Evolutionary conservation across 768 basidiomycete species (phyloP).

Genomic region (Pulveroboletus sp.): DNA sequence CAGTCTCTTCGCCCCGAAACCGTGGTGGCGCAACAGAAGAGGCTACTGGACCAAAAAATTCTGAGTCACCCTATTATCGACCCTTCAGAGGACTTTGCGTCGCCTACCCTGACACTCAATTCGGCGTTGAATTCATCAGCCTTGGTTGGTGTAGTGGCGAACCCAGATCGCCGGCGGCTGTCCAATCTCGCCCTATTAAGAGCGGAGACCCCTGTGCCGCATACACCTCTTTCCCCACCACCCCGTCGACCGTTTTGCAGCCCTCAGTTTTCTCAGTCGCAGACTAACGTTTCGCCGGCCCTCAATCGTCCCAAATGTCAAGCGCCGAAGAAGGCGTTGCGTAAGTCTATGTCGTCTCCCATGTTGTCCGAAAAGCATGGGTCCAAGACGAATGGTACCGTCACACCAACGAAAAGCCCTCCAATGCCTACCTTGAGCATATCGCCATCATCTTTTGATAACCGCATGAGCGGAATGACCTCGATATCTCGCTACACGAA

Average conservation of each 20-base stretch:
- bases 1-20: conserved; percentile 21
- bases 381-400: conserved; percentile 25
- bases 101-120: conserved; percentile 15
- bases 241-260: conserved; percentile 45
- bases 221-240: conserved; percentile 62
- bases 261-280: conserved; percentile 51
- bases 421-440: conserved; percentile 35
- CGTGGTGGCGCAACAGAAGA: conserved; percentile 22
- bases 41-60: conserved; percentile 40
- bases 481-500: conserved; percentile 30
- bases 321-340: conserved; percentile 28
- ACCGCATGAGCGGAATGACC: conserved; percentile 26
- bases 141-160: conserved; percentile 15
- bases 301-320: conserved; percentile 2
- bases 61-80: conserved; percentile 38
- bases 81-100: conserved; percentile 29
- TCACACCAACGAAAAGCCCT: conserved; percentile 37
- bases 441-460: conserved; percentile 26
- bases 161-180: conserved; percentile 33
- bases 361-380: conserved; percentile 44
- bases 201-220: conserved; percentile 61
- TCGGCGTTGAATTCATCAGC: conserved; percentile 6
- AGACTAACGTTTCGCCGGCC: conserved; percentile 42
- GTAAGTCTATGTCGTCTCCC: conserved; percentile 53
- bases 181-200: conserved; percentile 49